These are phyloP conservation scores for Pseudofabraea citricarpa DNA, from an alignment of 2,329 filamentous ascomycete species.

Conservation along the genomic window DNA sequence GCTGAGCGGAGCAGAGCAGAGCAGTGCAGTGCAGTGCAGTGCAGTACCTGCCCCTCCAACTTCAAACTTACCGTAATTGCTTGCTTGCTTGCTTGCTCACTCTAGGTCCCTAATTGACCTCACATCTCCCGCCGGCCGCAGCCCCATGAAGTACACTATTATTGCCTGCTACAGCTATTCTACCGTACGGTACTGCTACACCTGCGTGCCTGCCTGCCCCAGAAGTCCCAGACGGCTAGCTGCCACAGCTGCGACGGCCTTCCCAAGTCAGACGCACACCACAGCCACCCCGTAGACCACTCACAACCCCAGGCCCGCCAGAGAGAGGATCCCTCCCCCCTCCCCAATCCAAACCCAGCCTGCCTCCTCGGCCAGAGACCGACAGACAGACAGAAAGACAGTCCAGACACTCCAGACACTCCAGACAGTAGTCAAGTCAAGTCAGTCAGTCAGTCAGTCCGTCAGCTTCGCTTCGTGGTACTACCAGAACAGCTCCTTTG, in stretches of 20 bases:
- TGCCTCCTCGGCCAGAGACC: no score
- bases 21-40: no score
- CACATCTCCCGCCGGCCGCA: no score
- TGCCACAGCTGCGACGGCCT: constrained; percentile 13
- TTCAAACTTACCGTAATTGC: no score
- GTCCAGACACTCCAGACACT: no score
- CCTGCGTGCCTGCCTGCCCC: constrained; percentile 5
- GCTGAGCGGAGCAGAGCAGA: no score
- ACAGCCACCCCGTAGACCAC: not conserved
- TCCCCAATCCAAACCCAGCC: not conserved
- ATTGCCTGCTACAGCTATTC: not conserved
- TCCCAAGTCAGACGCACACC: constrained; percentile 10
- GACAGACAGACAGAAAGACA: no score
- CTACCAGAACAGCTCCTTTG: not conserved
- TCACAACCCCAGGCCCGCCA: not conserved
- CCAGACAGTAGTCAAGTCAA: no score
- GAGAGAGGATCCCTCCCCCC: not conserved
- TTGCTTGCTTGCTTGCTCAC: no score
- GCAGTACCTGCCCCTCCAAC: no score
- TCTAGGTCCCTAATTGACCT: no score
- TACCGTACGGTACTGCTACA: not conserved
- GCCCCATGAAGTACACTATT: no score
- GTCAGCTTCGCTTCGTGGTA: not conserved
- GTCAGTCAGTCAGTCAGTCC: not conserved
- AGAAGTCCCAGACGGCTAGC: constrained; percentile 15